Conservation (phyloP, 345 rosid genomes). For the Pistacia atlantica region DNA sequence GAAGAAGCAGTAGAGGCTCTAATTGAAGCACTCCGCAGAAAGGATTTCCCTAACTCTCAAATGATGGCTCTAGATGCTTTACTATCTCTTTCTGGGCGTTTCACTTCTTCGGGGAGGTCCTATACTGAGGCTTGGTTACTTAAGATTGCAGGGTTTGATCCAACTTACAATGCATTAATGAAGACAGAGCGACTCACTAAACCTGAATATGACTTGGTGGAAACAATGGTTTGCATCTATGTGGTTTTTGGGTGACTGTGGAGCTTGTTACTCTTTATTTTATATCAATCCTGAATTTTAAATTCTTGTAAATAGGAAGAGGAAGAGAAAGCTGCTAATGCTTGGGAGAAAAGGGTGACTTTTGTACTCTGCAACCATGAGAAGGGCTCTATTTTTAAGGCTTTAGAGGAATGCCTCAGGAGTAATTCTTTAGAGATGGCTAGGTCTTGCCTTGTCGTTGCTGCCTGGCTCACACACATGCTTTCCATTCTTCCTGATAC, state of each 20-base stretch:
- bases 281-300: conserved; percentile 3
- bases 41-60: conserved; percentile 58
- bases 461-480: conserved; percentile 64
- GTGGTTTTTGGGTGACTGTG: background rate
- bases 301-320: conserved; percentile 36
- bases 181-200: conserved; percentile 35
- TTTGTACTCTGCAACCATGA: conserved; percentile 67
- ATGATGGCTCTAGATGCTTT: conserved; percentile 55
- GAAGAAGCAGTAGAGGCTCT: conserved; percentile 67
- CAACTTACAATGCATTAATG: conserved; percentile 49
- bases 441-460: conserved; percentile 53
- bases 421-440: conserved; percentile 61
- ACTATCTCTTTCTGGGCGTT: conserved; percentile 50
- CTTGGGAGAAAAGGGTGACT: conserved; percentile 65
- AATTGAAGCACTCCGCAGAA: conserved; percentile 54
- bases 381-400: conserved; percentile 66
- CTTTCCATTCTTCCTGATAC: conserved; percentile 62
- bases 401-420: conserved; percentile 62
- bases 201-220: conserved; percentile 35
- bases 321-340: conserved; percentile 51
- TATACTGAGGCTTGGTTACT: conserved; percentile 63
- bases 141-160: conserved; percentile 58
- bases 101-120: conserved; percentile 46
- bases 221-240: conserved; percentile 41
- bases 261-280: background rate